phyloP scores from a whole-genome alignment of 2,329 filamentous ascomycete genomes.

The Trichoderma atrobrunneum region DNA sequence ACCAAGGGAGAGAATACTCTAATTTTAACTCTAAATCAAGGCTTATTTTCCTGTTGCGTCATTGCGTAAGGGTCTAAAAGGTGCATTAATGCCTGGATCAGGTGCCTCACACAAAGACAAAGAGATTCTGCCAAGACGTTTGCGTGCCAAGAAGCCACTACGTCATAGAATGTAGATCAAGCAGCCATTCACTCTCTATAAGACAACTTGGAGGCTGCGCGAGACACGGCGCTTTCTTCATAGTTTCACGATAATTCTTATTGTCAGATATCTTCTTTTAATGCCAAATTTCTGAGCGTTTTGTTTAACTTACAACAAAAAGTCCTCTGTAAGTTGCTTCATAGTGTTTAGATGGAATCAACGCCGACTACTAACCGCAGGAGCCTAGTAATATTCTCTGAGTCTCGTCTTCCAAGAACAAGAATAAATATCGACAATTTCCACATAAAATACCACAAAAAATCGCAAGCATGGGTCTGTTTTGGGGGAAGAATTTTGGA shows the following conservation, averaged over 20 bases:
- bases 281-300: not conserved
- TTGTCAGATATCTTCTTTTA: not conserved
- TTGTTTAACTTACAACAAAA: not conserved
- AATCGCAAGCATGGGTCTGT: constrained; percentile 42
- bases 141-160: not conserved
- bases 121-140: not conserved
- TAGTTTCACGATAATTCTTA: not conserved
- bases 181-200: not conserved
- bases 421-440: not conserved
- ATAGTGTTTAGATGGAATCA: not conserved
- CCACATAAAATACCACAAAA: not conserved
- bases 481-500: constrained; percentile 47
- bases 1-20: not conserved
- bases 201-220: not conserved
- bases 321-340: not conserved
- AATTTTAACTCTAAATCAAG: not conserved
- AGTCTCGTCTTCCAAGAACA: not conserved
- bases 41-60: not conserved
- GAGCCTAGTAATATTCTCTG: not conserved
- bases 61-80: not conserved
- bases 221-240: not conserved
- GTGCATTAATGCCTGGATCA: not conserved
- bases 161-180: not conserved
- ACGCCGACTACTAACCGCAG: not conserved
- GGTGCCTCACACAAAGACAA: not conserved